Conservation (phyloP, 2,329 filamentous ascomycete species). For the Sclerotinia nivalis region DNA sequence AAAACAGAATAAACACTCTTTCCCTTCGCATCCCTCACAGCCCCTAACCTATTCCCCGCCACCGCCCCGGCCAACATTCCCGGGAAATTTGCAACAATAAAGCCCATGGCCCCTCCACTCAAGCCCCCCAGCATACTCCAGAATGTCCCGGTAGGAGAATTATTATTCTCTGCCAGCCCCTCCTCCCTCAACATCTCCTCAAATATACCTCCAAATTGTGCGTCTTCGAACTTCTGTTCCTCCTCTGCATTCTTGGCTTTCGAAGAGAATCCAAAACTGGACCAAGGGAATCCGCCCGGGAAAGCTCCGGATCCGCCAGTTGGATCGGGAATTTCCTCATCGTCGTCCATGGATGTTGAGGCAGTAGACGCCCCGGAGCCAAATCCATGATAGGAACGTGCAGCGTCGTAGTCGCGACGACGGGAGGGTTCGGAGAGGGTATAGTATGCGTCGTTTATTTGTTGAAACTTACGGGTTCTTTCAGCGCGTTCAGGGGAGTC, state of each 20-base stretch:
- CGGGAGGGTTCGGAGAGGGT: slow-evolving; percentile 78
- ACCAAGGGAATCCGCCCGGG: slow-evolving; percentile 73
- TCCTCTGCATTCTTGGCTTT: slow-evolving; percentile 50
- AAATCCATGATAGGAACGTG: slow-evolving; percentile 60
- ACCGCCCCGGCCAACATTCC: slow-evolving; percentile 88
- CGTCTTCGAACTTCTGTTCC: slow-evolving; percentile 62
- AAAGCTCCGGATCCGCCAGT: slow-evolving; percentile 49
- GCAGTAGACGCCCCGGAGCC: slow-evolving; percentile 46
- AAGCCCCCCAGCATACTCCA: slow-evolving; percentile 85
- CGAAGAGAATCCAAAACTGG: slow-evolving; percentile 58
- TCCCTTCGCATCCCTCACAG: slow-evolving; percentile 82
- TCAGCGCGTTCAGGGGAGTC: slow-evolving; percentile 79
- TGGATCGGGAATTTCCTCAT: slow-evolving; percentile 45
- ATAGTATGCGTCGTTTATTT: slow-evolving; percentile 92
- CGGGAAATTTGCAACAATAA: slow-evolving; percentile 91
- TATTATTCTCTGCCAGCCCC: slow-evolving; percentile 72
- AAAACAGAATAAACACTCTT: slow-evolving; percentile 94
- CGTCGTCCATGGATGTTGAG: slow-evolving; percentile 48
- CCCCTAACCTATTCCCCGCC: slow-evolving; percentile 88
- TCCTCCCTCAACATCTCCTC: slow-evolving; percentile 89
- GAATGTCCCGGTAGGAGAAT: slow-evolving; percentile 69
- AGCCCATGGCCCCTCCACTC: slow-evolving; percentile 87
- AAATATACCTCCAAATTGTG: slow-evolving; percentile 86
- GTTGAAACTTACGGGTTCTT: slow-evolving; percentile 86
- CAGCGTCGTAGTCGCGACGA: slow-evolving; percentile 80